Percentiles rank a stretch among this genome's conserved stretches.
Conservation (phyloP, 1,139 yeast genomes). For the Blastobotrys proliferans region DNA sequence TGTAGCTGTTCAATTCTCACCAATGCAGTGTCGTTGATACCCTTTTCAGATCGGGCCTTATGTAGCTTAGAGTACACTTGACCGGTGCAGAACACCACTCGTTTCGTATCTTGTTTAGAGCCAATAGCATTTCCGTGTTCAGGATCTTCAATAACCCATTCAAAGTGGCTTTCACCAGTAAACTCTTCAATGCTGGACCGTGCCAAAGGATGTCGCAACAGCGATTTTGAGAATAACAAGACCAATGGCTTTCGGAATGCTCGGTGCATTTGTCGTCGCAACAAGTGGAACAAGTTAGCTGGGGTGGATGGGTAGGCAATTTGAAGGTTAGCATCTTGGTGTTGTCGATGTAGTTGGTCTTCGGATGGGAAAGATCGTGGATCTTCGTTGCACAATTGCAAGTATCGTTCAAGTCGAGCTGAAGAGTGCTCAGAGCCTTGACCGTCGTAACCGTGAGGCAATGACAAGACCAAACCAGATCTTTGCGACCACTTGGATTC, state of each 20-base stretch:
- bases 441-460: constrained; percentile 99
- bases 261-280: constrained; percentile 99
- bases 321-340: constrained; percentile 98
- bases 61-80: constrained; percentile 92
- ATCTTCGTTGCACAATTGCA: constrained; percentile 95
- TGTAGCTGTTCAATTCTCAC: constrained; percentile 90
- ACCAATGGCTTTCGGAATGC: constrained; percentile 97
- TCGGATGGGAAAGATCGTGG: constrained; percentile 88
- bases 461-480: constrained; percentile 88
- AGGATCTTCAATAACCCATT: constrained; percentile 91
- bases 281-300: constrained; percentile 90
- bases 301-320: constrained; percentile 98
- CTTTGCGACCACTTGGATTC: constrained; percentile 99
- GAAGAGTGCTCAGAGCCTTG: constrained; percentile 99
- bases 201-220: constrained; percentile 97
- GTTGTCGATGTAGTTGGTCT: constrained; percentile 91
- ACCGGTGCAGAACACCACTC: constrained; percentile 80
- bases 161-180: constrained; percentile 87
- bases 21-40: constrained; percentile 80
- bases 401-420: constrained; percentile 95
- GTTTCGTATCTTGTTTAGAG: constrained; percentile 79
- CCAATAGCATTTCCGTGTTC: constrained; percentile 75
- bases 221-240: constrained; percentile 85
- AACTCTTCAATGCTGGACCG: constrained; percentile 80
- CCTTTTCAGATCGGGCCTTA: constrained; percentile 77